A percentile compares a stretch with the other conserved stretches of the same genome.
phyloP scores from a whole-genome alignment of 192 early-diverging fungal genomes.

The Coemansia sp. region DNA sequence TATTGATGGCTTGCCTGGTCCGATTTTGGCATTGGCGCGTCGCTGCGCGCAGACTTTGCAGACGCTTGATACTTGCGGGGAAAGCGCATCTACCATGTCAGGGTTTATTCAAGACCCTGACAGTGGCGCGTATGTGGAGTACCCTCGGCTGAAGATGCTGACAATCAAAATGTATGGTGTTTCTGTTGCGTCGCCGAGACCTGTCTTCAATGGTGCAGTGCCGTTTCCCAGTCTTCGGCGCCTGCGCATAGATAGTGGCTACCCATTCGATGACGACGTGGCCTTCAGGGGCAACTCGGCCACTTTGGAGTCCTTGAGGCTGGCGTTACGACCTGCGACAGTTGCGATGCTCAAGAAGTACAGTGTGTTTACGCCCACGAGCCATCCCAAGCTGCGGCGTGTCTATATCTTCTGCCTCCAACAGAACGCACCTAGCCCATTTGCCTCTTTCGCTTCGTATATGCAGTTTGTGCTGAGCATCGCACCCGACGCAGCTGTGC shows the following conservation, averaged over 20 bases:
- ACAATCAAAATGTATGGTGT: background rate
- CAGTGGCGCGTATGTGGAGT: slow-evolving; percentile 2
- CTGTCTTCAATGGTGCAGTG: background rate
- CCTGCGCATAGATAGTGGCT: background rate
- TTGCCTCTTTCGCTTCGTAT: too few relatives aligned
- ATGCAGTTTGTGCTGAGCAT: background rate
- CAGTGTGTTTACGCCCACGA: background rate
- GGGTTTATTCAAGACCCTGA: too few relatives aligned
- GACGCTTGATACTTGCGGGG: too few relatives aligned
- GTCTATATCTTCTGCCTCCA: background rate
- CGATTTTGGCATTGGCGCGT: too few relatives aligned
- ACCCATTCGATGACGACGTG: slow-evolving; percentile 10
- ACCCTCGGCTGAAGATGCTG: background rate
- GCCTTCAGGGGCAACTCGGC: slow-evolving; percentile 2
- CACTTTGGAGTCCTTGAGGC: background rate
- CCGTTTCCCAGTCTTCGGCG: slow-evolving; percentile 1
- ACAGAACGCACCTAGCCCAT: too few relatives aligned
- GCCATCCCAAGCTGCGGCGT: background rate
- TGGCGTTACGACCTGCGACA: background rate
- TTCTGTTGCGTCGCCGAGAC: background rate
- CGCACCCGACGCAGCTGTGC: background rate
- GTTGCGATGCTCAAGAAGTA: background rate
- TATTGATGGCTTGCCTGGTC: too few relatives aligned
- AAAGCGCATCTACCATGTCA: too few relatives aligned
- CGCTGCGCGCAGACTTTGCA: too few relatives aligned